Evolutionary conservation across 2,329 filamentous ascomycete genomes (phyloP).

Genomic region (Emergomyces africanus): DNA sequence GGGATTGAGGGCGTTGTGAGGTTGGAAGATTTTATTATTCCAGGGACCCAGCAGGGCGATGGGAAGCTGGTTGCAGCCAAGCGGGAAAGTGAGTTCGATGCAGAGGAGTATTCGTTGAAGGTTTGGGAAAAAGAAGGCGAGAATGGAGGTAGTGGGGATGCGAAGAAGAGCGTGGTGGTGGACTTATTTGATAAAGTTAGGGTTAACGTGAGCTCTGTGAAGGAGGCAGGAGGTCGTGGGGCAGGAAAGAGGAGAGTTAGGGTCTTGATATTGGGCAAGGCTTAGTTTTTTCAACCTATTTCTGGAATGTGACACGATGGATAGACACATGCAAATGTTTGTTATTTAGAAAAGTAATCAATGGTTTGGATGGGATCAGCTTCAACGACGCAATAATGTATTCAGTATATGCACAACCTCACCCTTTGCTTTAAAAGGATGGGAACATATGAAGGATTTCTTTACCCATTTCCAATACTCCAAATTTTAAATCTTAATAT

Average conservation of each 20-base stretch:
- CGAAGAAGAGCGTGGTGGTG: slow-evolving; percentile 38
- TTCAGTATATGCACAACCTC: not conserved
- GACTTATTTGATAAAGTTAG: slow-evolving; percentile 87
- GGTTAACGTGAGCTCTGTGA: slow-evolving; percentile 81
- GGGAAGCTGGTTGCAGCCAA: slow-evolving; percentile 10
- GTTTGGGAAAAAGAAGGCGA: slow-evolving; percentile 45
- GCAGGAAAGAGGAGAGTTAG: slow-evolving; percentile 75
- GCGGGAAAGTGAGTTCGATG: slow-evolving; percentile 71
- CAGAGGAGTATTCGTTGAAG: slow-evolving; percentile 67
- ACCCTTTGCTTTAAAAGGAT: not conserved
- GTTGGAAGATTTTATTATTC: slow-evolving; percentile 63
- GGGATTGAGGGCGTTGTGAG: slow-evolving; percentile 89
- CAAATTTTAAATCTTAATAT: not conserved
- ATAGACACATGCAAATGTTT: not conserved
- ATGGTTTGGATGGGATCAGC: no score
- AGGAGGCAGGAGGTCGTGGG: slow-evolving; percentile 57
- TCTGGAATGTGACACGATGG: not conserved
- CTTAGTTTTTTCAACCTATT: slow-evolving; percentile 6
- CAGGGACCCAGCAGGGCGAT: slow-evolving; percentile 17
- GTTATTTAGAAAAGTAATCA: not conserved
- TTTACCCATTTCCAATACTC: not conserved
- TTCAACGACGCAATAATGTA: not conserved
- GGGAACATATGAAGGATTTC: not conserved
- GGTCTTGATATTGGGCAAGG: slow-evolving; percentile 27
- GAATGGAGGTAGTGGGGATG: slow-evolving; percentile 23